A percentile compares a stretch with the other conserved stretches of the same genome.
Conservation (phyloP, 148 eudicot species). For the Rhododendron simsii region DNA sequence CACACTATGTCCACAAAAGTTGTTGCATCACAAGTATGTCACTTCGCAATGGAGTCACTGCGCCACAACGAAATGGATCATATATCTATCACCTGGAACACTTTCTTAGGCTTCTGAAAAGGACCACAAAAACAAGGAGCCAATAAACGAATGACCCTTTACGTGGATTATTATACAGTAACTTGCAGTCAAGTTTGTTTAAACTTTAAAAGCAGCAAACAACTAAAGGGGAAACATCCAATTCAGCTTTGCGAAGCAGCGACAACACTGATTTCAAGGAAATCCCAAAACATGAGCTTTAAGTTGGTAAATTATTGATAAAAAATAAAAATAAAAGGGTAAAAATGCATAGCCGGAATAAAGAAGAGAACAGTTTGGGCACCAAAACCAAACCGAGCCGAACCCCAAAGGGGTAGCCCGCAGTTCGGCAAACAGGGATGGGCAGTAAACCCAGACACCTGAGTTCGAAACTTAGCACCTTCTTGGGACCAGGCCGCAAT, state of each 20-base stretch:
- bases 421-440: too few relatives aligned
- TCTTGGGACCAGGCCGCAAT: too few relatives aligned
- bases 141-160: not conserved
- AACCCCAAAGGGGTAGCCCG: too few relatives aligned
- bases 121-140: not conserved
- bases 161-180: not conserved
- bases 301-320: not conserved
- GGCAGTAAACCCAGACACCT: too few relatives aligned
- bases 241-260: not conserved
- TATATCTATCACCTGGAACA: not conserved
- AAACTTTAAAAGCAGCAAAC: not conserved
- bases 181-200: not conserved
- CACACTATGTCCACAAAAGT: constrained; percentile 25
- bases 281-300: not conserved
- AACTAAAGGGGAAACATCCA: not conserved
- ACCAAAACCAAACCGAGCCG: too few relatives aligned
- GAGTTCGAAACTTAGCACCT: too few relatives aligned
- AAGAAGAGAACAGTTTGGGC: not conserved
- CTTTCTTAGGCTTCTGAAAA: constrained; percentile 13
- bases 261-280: not conserved
- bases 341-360: not conserved
- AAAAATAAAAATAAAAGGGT: not conserved
- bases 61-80: not conserved
- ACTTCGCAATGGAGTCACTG: not conserved
- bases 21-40: constrained; percentile 3